phyloP scores from a whole-genome alignment of 768 basidiomycete species.

The Antrodiella citrinella region DNA sequence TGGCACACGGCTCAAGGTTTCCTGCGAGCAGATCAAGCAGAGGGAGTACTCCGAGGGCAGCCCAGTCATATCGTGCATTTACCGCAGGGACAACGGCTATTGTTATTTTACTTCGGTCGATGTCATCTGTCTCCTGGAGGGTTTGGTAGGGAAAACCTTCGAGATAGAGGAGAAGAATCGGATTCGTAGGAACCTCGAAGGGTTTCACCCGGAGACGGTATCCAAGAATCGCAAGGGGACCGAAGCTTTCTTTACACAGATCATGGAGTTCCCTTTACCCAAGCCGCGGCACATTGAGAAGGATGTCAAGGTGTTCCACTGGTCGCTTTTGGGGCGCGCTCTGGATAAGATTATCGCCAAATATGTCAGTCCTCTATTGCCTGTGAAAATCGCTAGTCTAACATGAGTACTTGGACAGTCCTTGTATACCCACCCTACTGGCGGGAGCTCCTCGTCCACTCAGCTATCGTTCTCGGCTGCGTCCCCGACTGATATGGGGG shows the following conservation, averaged over 20 bases:
- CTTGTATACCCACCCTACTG: not conserved
- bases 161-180: conserved; percentile 96
- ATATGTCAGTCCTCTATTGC: conserved; percentile 48
- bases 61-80: conserved; percentile 93
- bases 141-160: conserved; percentile 64
- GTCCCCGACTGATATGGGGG: not conserved
- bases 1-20: conserved; percentile 67
- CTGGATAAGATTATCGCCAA: conserved; percentile 75
- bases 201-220: conserved; percentile 83
- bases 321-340: conserved; percentile 62
- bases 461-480: not conserved
- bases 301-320: conserved; percentile 85
- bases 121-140: conserved; percentile 88
- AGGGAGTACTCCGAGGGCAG: conserved; percentile 66
- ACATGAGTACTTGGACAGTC: not conserved
- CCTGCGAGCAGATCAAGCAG: conserved; percentile 68
- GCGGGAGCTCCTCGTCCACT: not conserved
- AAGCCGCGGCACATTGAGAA: conserved; percentile 97
- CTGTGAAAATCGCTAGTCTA: not conserved
- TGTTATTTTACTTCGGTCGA: conserved; percentile 95
- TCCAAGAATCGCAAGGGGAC: conserved; percentile 77
- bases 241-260: conserved; percentile 86
- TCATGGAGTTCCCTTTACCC: conserved; percentile 94
- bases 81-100: conserved; percentile 63
- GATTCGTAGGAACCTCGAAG: conserved; percentile 90